Evolutionary conservation across 169 alveolate species (phyloP), one percentile per base, ranked within the genome.

Genomic region (Babesia ovis): DNA sequence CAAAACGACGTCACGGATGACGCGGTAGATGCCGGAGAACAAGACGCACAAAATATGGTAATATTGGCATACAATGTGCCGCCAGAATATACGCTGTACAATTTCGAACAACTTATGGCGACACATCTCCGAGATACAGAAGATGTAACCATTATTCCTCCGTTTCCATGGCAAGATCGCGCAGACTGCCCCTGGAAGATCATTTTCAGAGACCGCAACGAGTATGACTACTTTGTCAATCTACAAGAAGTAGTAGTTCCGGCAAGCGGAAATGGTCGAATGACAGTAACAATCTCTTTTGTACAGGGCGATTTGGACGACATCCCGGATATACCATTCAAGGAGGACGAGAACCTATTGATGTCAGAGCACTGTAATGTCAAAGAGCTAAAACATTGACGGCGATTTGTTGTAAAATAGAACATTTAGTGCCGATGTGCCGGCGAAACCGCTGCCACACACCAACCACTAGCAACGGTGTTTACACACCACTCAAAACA

Each of bases 1-100:
- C 39, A 55, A n/a, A 32, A 74, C 31, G 60, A 0, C 27, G 55
- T 14, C 37, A 56, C 42, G 3, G 56, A 25, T 3, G 34, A 23
- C 1, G 23, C 60, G 14, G 55, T 41, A 27, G 37, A 41, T 4
- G 41, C 2, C 2, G 34, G 20, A 3, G 45, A 55, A 1, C 66
- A 55, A 3, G 45, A 6, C 27, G 32, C 39, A 0, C 23, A 34
- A 0, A 31, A 54, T 37, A 12, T 50, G 31, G 66, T 81, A 18
- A 11, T 72, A 2, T 18, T 73, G 61, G 89, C 69, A 29, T 81
- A 81, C 46, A 81, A 81, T 39, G 81, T 71, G 2, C 85, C 84
- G 37, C 22, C 46, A 23, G 83, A 70, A 4, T 70, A 34, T 34
- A 70, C 84, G 4, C 9, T 64, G 27, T 8, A 41, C 32, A 61